phyloP scores from a whole-genome alignment of 2,329 filamentous ascomycete genomes.

The Trichophyton schoenleinii region DNA sequence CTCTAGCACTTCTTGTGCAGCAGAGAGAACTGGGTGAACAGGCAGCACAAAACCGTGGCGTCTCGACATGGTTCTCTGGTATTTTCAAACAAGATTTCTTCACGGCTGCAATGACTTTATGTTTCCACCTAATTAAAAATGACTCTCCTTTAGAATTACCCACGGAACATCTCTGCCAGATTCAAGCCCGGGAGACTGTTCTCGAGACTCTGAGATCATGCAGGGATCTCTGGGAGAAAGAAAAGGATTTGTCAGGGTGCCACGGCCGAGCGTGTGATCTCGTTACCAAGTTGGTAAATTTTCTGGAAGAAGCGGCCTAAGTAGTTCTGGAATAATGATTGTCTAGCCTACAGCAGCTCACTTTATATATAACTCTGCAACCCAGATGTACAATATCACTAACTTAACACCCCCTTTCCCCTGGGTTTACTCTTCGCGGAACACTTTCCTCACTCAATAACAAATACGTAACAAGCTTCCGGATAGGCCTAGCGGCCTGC shows the following conservation, averaged over 20 bases:
- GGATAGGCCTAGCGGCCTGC: too few species aligned
- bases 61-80: conserved; percentile 13
- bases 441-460: too few species aligned
- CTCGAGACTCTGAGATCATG: conserved; percentile 14
- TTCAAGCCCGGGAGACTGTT: conserved; percentile 12
- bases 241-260: conserved; percentile 12
- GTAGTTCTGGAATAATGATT: neutral
- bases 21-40: conserved; percentile 18
- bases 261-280: neutral
- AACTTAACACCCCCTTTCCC: neutral
- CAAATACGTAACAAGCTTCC: too few species aligned
- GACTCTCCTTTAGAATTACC: conserved; percentile 5
- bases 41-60: neutral
- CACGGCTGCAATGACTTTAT: conserved; percentile 14
- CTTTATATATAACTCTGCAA: neutral
- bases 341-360: neutral
- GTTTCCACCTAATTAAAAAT: conserved; percentile 13
- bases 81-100: conserved; percentile 16
- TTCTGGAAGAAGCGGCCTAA: neutral
- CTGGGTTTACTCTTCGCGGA: neutral
- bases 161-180: neutral
- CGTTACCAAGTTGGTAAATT: neutral
- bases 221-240: conserved; percentile 39
- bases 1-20: conserved; percentile 20
- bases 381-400: neutral